Evolutionary conservation across 1,139 yeast genomes (phyloP).

Genomic region (Wickerhamomyces sp.): DNA sequence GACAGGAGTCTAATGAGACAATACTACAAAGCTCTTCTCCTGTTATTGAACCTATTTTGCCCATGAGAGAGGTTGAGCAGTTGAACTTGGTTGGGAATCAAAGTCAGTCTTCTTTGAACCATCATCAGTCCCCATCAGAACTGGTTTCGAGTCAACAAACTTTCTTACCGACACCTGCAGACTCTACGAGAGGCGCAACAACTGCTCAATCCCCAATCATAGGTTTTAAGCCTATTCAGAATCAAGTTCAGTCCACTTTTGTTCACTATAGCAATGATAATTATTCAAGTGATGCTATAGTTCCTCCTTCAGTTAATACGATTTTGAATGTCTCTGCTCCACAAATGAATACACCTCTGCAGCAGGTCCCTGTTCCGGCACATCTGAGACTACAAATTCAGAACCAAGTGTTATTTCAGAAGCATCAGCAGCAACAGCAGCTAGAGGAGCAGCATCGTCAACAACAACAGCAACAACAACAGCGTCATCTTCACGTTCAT

Average conservation of each 20-base stretch:
- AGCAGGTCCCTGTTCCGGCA: slow-evolving; percentile 1
- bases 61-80: slow-evolving; percentile 5
- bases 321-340: background rate
- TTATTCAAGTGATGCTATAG: background rate
- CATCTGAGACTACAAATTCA: slow-evolving; percentile 9
- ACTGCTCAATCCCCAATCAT: slow-evolving; percentile 5
- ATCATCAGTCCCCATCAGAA: slow-evolving; percentile 1
- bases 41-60: slow-evolving; percentile 8
- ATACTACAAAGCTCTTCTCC: slow-evolving; percentile 22
- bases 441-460: background rate
- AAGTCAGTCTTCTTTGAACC: slow-evolving; percentile 6
- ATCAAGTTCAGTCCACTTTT: background rate
- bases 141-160: background rate
- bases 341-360: background rate
- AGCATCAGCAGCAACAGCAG: slow-evolving; percentile 4
- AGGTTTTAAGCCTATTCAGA: background rate
- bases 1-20: slow-evolving; percentile 24
- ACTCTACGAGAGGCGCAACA: slow-evolving; percentile 3
- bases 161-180: slow-evolving; percentile 12
- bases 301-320: background rate
- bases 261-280: background rate
- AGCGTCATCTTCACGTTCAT: slow-evolving; percentile 3
- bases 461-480: slow-evolving; percentile 7
- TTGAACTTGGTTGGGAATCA: slow-evolving; percentile 3
- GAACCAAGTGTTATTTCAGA: slow-evolving; percentile 8